A percentile compares a stretch with the other conserved stretches of the same genome.
Conservation (phyloP, 2,329 filamentous ascomycete species). For the Ascochyta pisi region DNA sequence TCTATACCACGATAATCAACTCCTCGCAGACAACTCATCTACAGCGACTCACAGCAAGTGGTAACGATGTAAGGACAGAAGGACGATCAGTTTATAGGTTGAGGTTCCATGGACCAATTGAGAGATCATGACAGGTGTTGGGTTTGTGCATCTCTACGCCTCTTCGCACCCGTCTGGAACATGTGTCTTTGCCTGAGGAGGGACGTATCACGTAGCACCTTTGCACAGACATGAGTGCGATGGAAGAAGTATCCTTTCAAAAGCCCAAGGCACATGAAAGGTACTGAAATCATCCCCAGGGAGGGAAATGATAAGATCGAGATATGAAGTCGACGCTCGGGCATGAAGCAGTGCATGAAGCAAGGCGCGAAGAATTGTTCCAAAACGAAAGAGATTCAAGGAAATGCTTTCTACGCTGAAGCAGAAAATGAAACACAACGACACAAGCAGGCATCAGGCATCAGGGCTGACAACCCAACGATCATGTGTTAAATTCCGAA, state of each 20-base stretch:
- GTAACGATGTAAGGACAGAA: too few relatives aligned
- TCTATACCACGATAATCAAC: too few relatives aligned
- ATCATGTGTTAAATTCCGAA: neutral
- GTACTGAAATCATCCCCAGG: neutral
- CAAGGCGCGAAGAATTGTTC: neutral
- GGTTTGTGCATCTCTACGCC: too few relatives aligned
- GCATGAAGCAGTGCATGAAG: neutral
- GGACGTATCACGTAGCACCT: too few relatives aligned
- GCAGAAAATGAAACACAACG: neutral
- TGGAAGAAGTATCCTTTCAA: neutral
- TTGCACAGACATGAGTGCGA: neutral
- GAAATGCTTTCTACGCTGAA: neutral
- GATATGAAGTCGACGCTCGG: neutral
- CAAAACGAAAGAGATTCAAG: neutral
- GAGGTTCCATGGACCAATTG: too few relatives aligned
- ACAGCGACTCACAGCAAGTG: too few relatives aligned
- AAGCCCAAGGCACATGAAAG: neutral
- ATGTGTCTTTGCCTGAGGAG: too few relatives aligned
- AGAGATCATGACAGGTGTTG: too few relatives aligned
- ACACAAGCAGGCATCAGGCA: neutral
- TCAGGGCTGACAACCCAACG: neutral
- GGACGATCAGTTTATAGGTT: too few relatives aligned
- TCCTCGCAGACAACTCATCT: too few relatives aligned
- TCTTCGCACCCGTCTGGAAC: too few relatives aligned
- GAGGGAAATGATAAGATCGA: neutral